Evolutionary conservation across 2,329 filamentous ascomycete genomes (phyloP), one percentile per base, ranked within the genome.

Genomic region (Talaromyces sp.): DNA sequence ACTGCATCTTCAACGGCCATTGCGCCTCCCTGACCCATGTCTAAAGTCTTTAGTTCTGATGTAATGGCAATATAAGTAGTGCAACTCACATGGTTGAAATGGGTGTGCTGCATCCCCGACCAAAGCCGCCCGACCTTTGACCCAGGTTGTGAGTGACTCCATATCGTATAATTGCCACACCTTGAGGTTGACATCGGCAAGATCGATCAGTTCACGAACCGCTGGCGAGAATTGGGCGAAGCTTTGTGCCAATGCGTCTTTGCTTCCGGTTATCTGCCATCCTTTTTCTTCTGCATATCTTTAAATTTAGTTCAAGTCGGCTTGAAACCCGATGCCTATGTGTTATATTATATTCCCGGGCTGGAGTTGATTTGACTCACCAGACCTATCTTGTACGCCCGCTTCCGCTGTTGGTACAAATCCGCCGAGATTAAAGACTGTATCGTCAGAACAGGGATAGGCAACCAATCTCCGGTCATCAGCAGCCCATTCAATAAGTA

Each of bases 31-130:
- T 76, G 73, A 2, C 73, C 73, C 68, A 74, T 70, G 39, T 71
- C 71, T 72, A 52, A 19, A 43, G n/a, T 43, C 3, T 9, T 43
- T 16, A 43, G 16, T 19, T 9, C 41, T 43, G 16, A 7, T 41
- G 16, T 41, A 3, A 41, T 16, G 16, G n/a, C n/a, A n/a, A 43
- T 43, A 43, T n/a, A 43, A 43, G 8, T 19, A n/a, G 41, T 19
- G 16, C 41, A 19, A 43, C 41, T 60, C 60, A 73, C 72, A 72
- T 54, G 87, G 88, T 0, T 87, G 79, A 68, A 90, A 89, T 0
- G 88, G 87, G 71, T 91, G 89, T 0, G 87, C 88, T 0, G 88
- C 86, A 71, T 90, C 88, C 0, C 88, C 88, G 0, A 90, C 74
- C 0, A 90, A 73, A 0, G 82, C 86, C 10, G 88, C 73, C 10